Evolutionary conservation across 2,329 filamentous ascomycete species (phyloP), one percentile per base, ranked within the genome.

Genomic region (Xylaria sp.): DNA sequence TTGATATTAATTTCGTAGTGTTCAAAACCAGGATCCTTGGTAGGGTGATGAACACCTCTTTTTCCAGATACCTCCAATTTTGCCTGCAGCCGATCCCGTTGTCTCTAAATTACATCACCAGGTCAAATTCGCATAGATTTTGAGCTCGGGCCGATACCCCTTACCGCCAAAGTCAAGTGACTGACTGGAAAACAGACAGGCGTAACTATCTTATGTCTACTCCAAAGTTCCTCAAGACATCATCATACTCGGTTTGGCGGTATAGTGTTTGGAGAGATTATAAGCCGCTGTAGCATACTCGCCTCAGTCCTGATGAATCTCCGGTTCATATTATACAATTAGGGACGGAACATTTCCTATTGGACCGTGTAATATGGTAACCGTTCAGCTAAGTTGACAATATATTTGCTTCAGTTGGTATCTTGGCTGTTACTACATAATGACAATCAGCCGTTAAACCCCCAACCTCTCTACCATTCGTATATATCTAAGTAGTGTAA

Each of bases 31-130:
- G 43, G 62, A 63, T 59, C 25, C 39, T 46, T 46, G 36, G 62
- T 51, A 55, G 48, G 48, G 55, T 57, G 55, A 63, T 43, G 10
- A 48, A 10, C 52, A 58, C 48, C 56, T 67, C 67, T 67, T 70
- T 67, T 70, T 61, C 64, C 67, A 67, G 55, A 70, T 49, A 23
- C 23, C 55, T 51, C 55, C 67, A 39, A 69, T 69, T 69, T 67
- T 69, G 64, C 67, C 67, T 67, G 41, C 64, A 61, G 23, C 36
- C 43, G n/a, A 46, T 57, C 43, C 64, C 61, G 60, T 62, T 59
- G 64, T 36, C 31, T 67, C 23, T 59, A 69, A 60, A 69, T 69
- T 66, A 36, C 54, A 43, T 66, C 63, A 56, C 31, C 46, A 41
- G 58, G 48, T 23, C 31, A 33, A 23, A 46, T 64, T 57, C 57